Evolutionary conservation across 495 filamentous ascomycete genomes (phyloP).

Genomic region (Podospora anserina): DNA sequence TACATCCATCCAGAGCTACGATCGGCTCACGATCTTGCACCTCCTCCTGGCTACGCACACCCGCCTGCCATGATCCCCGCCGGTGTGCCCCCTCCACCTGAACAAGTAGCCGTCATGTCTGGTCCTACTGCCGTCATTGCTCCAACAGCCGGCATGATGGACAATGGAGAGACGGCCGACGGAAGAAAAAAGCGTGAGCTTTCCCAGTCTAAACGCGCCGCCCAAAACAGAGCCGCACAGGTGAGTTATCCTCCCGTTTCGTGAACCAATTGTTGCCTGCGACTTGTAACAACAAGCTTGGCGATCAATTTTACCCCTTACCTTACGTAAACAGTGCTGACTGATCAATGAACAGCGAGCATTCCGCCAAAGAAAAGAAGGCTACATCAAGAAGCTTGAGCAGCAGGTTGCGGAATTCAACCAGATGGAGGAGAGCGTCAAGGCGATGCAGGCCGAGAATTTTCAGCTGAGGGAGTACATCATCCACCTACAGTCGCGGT

Average conservation of each 20-base stretch:
- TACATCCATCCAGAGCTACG: conserved; percentile 35
- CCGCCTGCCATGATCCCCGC: conserved; percentile 36
- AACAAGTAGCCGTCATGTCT: conserved; percentile 26
- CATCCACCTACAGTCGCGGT: conserved; percentile 81
- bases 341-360: conserved; percentile 61
- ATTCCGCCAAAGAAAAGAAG: conserved; percentile 96
- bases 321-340: conserved; percentile 11
- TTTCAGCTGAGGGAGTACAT: conserved; percentile 88
- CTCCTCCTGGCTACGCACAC: conserved; percentile 22
- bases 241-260: conserved; percentile 45
- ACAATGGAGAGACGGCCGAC: conserved; percentile 34
- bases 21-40: conserved; percentile 27
- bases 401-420: conserved; percentile 78
- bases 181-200: conserved; percentile 74
- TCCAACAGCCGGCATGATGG: conserved; percentile 11
- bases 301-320: background rate
- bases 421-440: conserved; percentile 65
- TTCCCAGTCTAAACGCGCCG: conserved; percentile 90
- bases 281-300: conserved; percentile 8
- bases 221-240: conserved; percentile 96
- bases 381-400: conserved; percentile 95
- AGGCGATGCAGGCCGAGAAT: conserved; percentile 78
- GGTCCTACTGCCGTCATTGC: conserved; percentile 20
- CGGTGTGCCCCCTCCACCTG: conserved; percentile 25
- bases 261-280: conserved; percentile 32